A percentile compares a stretch with the other conserved stretches of the same genome.
Conservation (phyloP, 2,329 filamentous ascomycete genomes). For the Harringtonia lauricola region DNA sequence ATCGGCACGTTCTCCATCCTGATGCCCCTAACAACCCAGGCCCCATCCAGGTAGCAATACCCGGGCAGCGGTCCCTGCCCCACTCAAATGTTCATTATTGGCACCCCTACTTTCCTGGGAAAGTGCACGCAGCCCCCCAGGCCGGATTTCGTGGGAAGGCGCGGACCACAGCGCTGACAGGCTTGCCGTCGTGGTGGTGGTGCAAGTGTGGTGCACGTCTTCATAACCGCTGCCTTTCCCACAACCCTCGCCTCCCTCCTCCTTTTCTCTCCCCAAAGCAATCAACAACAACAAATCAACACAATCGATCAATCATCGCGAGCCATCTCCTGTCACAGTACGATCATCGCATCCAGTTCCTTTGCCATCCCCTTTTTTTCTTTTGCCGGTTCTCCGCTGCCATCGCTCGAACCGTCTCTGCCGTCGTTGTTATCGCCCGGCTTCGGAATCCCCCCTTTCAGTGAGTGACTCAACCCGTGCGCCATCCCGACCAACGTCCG, state of each 20-base stretch:
- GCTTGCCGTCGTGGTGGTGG: too few relatives aligned
- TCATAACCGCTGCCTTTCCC: constrained; percentile 17
- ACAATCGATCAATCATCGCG: constrained; percentile 34
- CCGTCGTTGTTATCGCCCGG: constrained; percentile 10
- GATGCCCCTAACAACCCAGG: too few relatives aligned
- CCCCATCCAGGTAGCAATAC: neutral
- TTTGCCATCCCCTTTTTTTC: constrained; percentile 25
- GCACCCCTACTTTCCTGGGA: neutral
- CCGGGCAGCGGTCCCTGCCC: neutral
- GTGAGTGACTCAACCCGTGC: constrained; percentile 20
- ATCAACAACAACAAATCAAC: constrained; percentile 33
- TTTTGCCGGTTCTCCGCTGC: constrained; percentile 18
- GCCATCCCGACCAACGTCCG: too few relatives aligned
- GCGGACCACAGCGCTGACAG: neutral
- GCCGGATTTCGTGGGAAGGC: too few relatives aligned
- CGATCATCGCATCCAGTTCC: constrained; percentile 43
- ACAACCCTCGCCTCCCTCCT: constrained; percentile 18
- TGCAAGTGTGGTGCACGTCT: too few relatives aligned
- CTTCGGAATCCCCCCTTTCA: constrained; percentile 20
- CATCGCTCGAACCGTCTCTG: constrained; percentile 21
- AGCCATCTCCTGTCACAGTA: constrained; percentile 50
- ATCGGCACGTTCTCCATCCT: too few relatives aligned
- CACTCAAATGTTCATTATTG: neutral
- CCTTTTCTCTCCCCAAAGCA: constrained; percentile 30
- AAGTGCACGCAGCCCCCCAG: neutral